Conservation (phyloP, 768 basidiomycete genomes). For the Sarcomyxa edulis region DNA sequence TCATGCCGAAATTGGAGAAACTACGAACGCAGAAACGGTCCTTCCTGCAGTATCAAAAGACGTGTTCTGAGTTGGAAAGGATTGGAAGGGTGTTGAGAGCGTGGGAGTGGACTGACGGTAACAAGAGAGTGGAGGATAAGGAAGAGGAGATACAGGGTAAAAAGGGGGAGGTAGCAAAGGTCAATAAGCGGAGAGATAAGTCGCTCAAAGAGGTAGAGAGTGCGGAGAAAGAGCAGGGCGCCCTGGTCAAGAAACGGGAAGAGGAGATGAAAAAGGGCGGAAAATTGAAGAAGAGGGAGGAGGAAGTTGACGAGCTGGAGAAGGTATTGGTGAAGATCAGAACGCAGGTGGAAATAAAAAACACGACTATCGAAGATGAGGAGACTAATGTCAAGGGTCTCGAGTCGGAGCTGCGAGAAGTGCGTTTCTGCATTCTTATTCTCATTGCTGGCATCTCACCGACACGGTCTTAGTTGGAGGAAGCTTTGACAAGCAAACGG, state of each 20-base stretch:
- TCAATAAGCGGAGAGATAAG: slow-evolving; percentile 43
- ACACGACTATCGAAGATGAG: slow-evolving; percentile 74
- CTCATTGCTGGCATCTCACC: not conserved
- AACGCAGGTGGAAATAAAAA: slow-evolving; percentile 83
- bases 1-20: slow-evolving; percentile 89
- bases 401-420: slow-evolving; percentile 56
- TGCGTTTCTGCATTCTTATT: slow-evolving; percentile 23
- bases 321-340: slow-evolving; percentile 76
- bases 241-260: slow-evolving; percentile 73
- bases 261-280: slow-evolving; percentile 91
- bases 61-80: slow-evolving; percentile 80
- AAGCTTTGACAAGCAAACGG: slow-evolving; percentile 53
- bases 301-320: slow-evolving; percentile 70
- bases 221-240: slow-evolving; percentile 61
- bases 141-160: slow-evolving; percentile 49
- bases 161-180: slow-evolving; percentile 39
- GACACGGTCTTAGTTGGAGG: slow-evolving; percentile 41
- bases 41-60: slow-evolving; percentile 88
- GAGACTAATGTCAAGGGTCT: slow-evolving; percentile 49
- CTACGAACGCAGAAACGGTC: slow-evolving; percentile 85
- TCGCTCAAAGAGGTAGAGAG: slow-evolving; percentile 48
- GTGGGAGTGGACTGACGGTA: slow-evolving; percentile 77
- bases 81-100: slow-evolving; percentile 79
- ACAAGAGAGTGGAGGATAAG: slow-evolving; percentile 47
- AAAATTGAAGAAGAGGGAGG: slow-evolving; percentile 81